A percentile compares a stretch with the other conserved stretches of the same genome.
Conservation (phyloP, 495 filamentous ascomycete genomes). For the Xylaria acuta region DNA sequence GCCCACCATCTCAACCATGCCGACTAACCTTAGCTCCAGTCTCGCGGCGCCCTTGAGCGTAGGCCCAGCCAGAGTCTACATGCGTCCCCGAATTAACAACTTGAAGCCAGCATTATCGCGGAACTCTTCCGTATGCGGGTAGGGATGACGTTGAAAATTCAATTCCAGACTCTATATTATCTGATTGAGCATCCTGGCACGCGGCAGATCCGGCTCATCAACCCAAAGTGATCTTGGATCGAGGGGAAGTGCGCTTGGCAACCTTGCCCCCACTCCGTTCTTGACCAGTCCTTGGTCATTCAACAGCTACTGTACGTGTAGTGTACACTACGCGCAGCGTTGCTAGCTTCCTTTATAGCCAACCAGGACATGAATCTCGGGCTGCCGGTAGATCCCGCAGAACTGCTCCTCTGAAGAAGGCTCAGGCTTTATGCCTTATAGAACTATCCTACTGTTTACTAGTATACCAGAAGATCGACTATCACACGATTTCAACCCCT, state of each 20-base stretch:
- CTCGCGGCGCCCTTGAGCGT: neutral
- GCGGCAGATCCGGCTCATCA: conserved; percentile 24
- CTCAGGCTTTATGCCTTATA: conserved; percentile 16
- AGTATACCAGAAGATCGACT: conserved; percentile 17
- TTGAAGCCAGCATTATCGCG: conserved; percentile 2
- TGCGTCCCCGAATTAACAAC: neutral
- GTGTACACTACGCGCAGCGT: conserved; percentile 7
- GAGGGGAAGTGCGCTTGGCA: conserved; percentile 25
- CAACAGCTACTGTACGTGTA: conserved; percentile 11
- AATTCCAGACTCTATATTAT: conserved; percentile 1
- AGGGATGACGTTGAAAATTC: conserved; percentile 1
- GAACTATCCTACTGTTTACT: neutral
- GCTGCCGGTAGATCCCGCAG: conserved; percentile 23
- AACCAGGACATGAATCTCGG: conserved; percentile 16
- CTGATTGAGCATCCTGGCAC: conserved; percentile 10
- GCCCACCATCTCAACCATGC: conserved; percentile 19
- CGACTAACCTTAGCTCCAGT: neutral
- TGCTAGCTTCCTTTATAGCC: conserved; percentile 11
- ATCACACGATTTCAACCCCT: conserved; percentile 5
- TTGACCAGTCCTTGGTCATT: conserved; percentile 16
- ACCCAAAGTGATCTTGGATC: conserved; percentile 26
- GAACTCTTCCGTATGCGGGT: conserved; percentile 16
- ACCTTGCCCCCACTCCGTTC: conserved; percentile 17
- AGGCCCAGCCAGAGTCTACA: neutral
- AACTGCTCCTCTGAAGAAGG: neutral